Percentiles rank a stretch among this genome's conserved stretches.
Conservation (phyloP, 192 early-diverging fungal species). For the Linnemannia zychae region DNA sequence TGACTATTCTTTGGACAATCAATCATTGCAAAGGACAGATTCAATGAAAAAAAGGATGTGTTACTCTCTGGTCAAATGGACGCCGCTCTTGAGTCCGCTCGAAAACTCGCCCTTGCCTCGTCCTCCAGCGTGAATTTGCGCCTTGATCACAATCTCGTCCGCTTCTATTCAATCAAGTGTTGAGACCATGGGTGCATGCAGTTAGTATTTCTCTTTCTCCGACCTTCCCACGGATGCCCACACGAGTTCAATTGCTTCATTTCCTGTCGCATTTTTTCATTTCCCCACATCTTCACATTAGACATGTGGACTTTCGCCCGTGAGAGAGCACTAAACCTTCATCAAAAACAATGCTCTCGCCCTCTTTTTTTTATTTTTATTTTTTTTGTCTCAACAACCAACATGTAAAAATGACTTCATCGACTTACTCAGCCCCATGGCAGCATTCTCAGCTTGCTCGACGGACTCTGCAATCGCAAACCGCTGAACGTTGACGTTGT, state of each 20-base stretch:
- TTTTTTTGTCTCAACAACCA: too few relatives aligned
- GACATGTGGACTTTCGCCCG: conserved; percentile 7
- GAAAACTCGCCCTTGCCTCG: conserved; percentile 51
- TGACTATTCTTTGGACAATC: too few relatives aligned
- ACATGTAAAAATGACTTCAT: neutral
- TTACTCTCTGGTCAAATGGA: conserved; percentile 54
- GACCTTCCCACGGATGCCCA: neutral
- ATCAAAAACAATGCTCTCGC: neutral
- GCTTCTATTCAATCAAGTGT: conserved; percentile 21
- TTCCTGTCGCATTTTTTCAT: neutral
- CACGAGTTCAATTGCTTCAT: neutral
- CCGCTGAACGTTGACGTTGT: conserved; percentile 50
- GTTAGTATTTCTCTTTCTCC: neutral
- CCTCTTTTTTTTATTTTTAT: too few relatives aligned
- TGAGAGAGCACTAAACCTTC: conserved; percentile 11
- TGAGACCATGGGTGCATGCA: neutral
- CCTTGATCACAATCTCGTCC: conserved; percentile 52
- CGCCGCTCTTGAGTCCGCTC: conserved; percentile 49
- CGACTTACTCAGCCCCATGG: conserved; percentile 38
- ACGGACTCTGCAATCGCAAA: conserved; percentile 42
- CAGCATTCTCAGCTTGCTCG: conserved; percentile 45
- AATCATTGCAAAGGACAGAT: neutral
- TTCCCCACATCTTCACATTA: neutral
- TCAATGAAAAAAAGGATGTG: neutral
- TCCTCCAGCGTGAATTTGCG: conserved; percentile 50